Evolutionary conservation across 2,329 filamentous ascomycete genomes (phyloP), one percentile per base, ranked within the genome.

Genomic region (Ceratocystis cubensis): DNA sequence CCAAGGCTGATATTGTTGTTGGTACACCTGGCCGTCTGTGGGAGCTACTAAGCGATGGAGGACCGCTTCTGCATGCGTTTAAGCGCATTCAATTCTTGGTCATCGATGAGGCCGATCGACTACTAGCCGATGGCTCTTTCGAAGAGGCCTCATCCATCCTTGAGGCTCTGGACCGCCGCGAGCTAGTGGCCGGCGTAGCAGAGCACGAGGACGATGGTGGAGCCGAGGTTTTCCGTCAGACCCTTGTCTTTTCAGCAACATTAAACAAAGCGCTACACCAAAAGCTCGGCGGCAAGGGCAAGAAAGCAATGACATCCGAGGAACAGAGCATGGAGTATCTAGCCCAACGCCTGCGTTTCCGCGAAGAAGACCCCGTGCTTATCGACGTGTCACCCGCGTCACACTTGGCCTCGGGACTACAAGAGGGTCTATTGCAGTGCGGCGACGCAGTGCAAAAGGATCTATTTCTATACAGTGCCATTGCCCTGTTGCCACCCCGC

Each of bases 241-340:
- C 92, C 0, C 82, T 99, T 0, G 91, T 99, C 22, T 99, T 99
- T 75, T 97, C 94, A 0, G 94, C 94, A 0, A 99, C 94, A 0
- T 96, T 99, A 75, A 89, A 96, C 73, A 93, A 92, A 72, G 87
- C 87, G 0, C 78, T 99, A 37, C 93, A 97, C 74, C 89, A 93
- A 71, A 97, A 96, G 75, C 81, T 99, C 13, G 85, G 89, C 1
- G 88, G 90, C 30, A 95, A 91, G 74, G 81, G 82, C 22, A 85
- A 83, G 66, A 83, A 66, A 41, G 66, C 69, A 3, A 80, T 69
- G 83, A 88, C 70, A 13, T 74, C 69, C 71, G 84, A 90, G 66
- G 84, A 87, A 69, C 86, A 95, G 71, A 93, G 90, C 0, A 90
- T 97, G 85, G 91, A 95, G 69, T 96, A 97, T 73, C 22, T 68